Conservation (phyloP, 1,284 basidiomycete species). For the Moesziomyces aphidis region DNA sequence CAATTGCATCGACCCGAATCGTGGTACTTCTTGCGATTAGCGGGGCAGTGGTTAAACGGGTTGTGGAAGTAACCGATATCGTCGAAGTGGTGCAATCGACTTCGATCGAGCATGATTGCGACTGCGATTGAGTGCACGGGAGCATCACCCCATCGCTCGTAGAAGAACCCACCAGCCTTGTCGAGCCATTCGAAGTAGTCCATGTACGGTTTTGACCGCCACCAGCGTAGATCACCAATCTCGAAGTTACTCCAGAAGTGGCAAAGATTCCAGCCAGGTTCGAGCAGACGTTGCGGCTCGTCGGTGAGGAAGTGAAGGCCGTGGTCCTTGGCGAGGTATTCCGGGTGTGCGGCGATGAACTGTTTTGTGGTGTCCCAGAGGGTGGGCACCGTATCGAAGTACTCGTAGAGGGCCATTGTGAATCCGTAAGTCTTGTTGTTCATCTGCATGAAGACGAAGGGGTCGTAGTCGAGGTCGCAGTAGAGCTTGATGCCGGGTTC, state of each 20-base stretch:
- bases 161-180: constrained; percentile 75
- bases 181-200: constrained; percentile 86
- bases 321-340: constrained; percentile 78
- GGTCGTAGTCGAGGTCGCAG: constrained; percentile 83
- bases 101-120: constrained; percentile 50
- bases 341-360: constrained; percentile 77
- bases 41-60: constrained; percentile 62
- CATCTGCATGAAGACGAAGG: constrained; percentile 88
- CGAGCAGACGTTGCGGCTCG: constrained; percentile 75
- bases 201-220: constrained; percentile 80
- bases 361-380: constrained; percentile 79
- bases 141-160: constrained; percentile 83
- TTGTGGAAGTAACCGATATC: constrained; percentile 65
- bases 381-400: constrained; percentile 80
- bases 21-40: constrained; percentile 59
- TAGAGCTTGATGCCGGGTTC: constrained; percentile 81
- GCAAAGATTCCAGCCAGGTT: constrained; percentile 74
- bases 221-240: constrained; percentile 80
- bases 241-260: constrained; percentile 78
- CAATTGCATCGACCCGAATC: constrained; percentile 61
- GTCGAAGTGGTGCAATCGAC: constrained; percentile 51
- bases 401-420: constrained; percentile 82
- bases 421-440: constrained; percentile 79
- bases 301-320: constrained; percentile 80
- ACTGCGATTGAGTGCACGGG: constrained; percentile 70